Percentiles rank a stretch among this genome's conserved stretches.
Evolutionary conservation across 2,329 filamentous ascomycete species (phyloP).

Genomic region (Clonostachys rosea): DNA sequence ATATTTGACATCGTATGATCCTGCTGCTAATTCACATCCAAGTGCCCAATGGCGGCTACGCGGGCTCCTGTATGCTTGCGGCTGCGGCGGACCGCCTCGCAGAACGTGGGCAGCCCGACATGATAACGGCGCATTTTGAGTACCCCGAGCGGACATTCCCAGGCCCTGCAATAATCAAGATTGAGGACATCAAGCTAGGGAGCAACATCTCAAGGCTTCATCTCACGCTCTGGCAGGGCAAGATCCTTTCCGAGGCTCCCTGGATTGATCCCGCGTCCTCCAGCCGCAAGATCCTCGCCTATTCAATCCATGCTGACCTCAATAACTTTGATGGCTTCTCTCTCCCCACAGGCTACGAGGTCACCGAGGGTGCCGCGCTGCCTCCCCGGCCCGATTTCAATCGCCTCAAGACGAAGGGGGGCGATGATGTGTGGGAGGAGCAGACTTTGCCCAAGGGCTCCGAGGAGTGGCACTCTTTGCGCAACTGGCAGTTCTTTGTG

Average conservation of each 20-base stretch:
- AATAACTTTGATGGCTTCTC: background rate
- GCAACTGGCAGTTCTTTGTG: constrained; percentile 4
- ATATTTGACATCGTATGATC: too few species aligned
- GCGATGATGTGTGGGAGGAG: background rate
- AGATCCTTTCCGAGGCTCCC: background rate
- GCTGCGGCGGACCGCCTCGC: constrained; percentile 17
- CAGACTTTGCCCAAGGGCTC: too few species aligned
- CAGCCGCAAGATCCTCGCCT: background rate
- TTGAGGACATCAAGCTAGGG: constrained; percentile 24
- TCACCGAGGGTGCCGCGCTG: background rate
- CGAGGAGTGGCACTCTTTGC: background rate
- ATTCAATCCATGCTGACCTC: background rate
- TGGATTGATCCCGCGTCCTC: background rate
- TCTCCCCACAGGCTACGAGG: constrained; percentile 4
- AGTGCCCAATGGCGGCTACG: constrained; percentile 32
- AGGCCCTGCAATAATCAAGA: constrained; percentile 19
- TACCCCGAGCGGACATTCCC: constrained; percentile 23
- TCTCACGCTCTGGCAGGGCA: background rate
- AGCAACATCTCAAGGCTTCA: background rate
- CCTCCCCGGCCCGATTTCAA: constrained; percentile 1
- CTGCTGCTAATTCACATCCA: too few species aligned
- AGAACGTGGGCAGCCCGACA: constrained; percentile 17
- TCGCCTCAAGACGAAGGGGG: background rate
- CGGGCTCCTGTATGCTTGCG: constrained; percentile 22
- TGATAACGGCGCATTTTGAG: constrained; percentile 23